Conservation (phyloP, 805 yeast species). For the Metschnikowia sp. region DNA sequence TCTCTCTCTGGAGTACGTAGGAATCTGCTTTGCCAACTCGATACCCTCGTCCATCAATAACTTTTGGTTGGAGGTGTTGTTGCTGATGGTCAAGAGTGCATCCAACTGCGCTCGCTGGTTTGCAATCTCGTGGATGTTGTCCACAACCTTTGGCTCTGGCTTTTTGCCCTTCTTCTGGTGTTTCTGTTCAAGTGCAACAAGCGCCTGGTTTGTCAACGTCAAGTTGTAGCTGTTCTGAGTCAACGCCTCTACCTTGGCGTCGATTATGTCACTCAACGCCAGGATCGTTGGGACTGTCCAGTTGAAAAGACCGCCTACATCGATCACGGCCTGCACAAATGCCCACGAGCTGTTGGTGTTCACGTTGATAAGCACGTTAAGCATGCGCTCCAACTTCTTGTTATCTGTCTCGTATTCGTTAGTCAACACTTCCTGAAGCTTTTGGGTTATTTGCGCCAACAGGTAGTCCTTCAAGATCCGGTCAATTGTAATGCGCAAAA, state of each 20-base stretch:
- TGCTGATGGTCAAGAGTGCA: slow-evolving; percentile 31
- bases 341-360: slow-evolving; percentile 53
- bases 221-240: slow-evolving; percentile 42
- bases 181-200: slow-evolving; percentile 24
- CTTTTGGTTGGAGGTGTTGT: slow-evolving; percentile 25
- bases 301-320: slow-evolving; percentile 69
- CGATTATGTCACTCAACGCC: slow-evolving; percentile 43
- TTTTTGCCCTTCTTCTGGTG: slow-evolving; percentile 25
- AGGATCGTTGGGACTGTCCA: slow-evolving; percentile 53
- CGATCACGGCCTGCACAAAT: slow-evolving; percentile 62
- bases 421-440: slow-evolving; percentile 35
- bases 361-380: slow-evolving; percentile 30
- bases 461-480: slow-evolving; percentile 68
- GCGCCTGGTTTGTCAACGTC: slow-evolving; percentile 45
- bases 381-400: slow-evolving; percentile 37
- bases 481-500: slow-evolving; percentile 34
- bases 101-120: slow-evolving; percentile 30
- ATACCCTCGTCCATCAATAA: slow-evolving; percentile 27
- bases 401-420: slow-evolving; percentile 22
- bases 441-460: slow-evolving; percentile 52
- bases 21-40: slow-evolving; percentile 41
- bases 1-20: slow-evolving; percentile 53
- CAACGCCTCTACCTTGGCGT: slow-evolving; percentile 44
- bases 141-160: slow-evolving; percentile 15
- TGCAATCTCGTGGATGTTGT: slow-evolving; percentile 27